Evolutionary conservation across 2,329 filamentous ascomycete species (phyloP).

Genomic region (Penicillium digitatum): DNA sequence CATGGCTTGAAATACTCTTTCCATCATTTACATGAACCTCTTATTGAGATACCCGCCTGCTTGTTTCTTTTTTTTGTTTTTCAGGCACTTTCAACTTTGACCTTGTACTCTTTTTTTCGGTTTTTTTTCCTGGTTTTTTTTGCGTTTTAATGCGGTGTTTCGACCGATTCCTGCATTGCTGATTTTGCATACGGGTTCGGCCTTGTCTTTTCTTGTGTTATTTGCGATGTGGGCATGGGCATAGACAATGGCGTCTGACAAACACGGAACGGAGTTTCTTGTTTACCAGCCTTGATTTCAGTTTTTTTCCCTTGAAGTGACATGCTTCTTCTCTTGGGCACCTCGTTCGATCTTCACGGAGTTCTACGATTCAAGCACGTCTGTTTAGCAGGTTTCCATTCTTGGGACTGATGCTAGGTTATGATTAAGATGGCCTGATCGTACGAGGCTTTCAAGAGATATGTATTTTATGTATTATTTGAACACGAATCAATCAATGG

Average conservation of each 20-base stretch:
- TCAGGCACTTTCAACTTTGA: constrained; percentile 14
- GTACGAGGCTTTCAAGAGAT: constrained; percentile 19
- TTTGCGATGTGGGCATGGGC: constrained; percentile 17
- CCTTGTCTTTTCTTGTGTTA: background rate
- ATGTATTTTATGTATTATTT: constrained; percentile 28
- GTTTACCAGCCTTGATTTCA: constrained; percentile 3
- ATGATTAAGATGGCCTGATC: constrained; percentile 14
- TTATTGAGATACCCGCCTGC: constrained; percentile 15
- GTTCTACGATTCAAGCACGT: background rate
- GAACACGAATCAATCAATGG: constrained; percentile 16
- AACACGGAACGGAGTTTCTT: constrained; percentile 23
- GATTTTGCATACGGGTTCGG: constrained; percentile 6
- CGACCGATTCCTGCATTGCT: constrained; percentile 1
- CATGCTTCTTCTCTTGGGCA: constrained; percentile 10
- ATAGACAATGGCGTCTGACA: constrained; percentile 25
- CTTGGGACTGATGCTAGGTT: background rate
- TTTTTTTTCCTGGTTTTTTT: constrained; percentile 7
- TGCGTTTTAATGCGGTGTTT: background rate
- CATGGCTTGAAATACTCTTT: constrained; percentile 29
- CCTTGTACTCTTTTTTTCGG: constrained; percentile 3
- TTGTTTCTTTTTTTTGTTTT: constrained; percentile 10
- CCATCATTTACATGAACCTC: constrained; percentile 13
- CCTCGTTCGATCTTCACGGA: background rate
- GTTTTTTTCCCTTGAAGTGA: background rate
- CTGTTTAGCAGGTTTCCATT: background rate